These are phyloP conservation scores for Colletotrichum acutatum DNA, from an alignment of 2,329 filamentous ascomycete genomes.

Conservation along the genomic window DNA sequence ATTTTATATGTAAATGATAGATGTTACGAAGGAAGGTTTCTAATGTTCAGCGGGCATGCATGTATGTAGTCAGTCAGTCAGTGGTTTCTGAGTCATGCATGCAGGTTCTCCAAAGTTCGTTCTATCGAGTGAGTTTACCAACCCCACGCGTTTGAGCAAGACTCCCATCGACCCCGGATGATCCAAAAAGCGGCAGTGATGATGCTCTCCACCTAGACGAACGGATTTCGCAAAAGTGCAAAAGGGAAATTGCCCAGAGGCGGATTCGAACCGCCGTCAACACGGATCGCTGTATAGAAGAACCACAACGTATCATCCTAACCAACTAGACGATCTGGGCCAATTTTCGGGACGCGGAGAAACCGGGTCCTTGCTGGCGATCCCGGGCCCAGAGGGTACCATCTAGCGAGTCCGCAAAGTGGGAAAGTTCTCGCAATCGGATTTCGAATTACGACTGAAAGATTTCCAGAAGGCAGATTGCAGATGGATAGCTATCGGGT, in stretches of 20 bases:
- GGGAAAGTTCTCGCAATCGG: not conserved
- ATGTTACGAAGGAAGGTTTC: not conserved
- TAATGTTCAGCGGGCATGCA: not conserved
- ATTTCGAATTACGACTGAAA: not conserved
- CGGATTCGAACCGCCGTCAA: slow-evolving; percentile 37
- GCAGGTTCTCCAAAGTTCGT: too few species aligned
- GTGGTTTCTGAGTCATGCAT: not conserved
- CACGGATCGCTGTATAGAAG: slow-evolving; percentile 32
- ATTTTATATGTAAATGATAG: not conserved
- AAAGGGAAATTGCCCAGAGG: slow-evolving; percentile 26
- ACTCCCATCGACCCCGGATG: too few species aligned
- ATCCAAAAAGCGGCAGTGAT: not conserved
- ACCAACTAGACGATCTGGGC: slow-evolving; percentile 36
- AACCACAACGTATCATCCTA: slow-evolving; percentile 37
- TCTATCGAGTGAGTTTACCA: too few species aligned
- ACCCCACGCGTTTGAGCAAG: too few species aligned
- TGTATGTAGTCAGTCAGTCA: not conserved
- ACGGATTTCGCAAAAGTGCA: not conserved
- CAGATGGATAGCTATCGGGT: not conserved
- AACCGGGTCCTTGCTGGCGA: not conserved
- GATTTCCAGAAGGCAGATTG: not conserved
- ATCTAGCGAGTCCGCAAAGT: not conserved
- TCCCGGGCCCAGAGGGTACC: not conserved
- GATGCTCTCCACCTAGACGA: not conserved
- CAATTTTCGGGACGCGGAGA: not conserved